These are phyloP conservation scores for Trypanosoma melophagium DNA, from an alignment of 208 protist genomes.

Conservation along the genomic window DNA sequence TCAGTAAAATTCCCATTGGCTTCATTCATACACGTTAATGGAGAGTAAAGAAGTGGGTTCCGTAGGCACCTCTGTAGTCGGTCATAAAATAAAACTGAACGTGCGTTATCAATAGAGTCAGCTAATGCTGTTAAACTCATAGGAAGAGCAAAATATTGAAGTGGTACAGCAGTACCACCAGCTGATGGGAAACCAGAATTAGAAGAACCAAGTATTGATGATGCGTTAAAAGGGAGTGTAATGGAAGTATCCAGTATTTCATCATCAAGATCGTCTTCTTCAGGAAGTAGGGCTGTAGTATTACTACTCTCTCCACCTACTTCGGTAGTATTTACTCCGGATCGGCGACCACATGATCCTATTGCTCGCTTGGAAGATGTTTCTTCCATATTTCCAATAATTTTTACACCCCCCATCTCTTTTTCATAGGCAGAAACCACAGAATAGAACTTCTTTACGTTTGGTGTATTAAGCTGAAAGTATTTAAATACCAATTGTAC, in stretches of 20 bases:
- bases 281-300: neutral
- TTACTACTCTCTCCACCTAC: neutral
- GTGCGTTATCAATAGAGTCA: constrained; percentile 9
- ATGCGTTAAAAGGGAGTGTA: neutral
- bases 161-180: neutral
- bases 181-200: neutral
- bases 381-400: constrained; percentile 1
- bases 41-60: constrained; percentile 32
- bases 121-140: constrained; percentile 25
- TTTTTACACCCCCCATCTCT: neutral
- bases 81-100: constrained; percentile 23
- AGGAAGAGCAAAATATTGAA: constrained; percentile 6
- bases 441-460: constrained; percentile 16
- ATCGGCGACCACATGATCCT: neutral
- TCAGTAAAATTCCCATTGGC: neutral
- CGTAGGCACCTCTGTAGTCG: constrained; percentile 30
- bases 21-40: constrained; percentile 16
- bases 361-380: neutral
- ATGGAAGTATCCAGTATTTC: constrained; percentile 6
- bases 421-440: constrained; percentile 16
- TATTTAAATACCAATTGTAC: constrained; percentile 18
- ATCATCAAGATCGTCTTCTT: constrained; percentile 17
- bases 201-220: neutral
- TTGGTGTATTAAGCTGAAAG: constrained; percentile 18
- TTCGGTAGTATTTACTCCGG: neutral